Evolutionary conservation across 2,329 filamentous ascomycete genomes (phyloP), one percentile per base, ranked within the genome.

Genomic region (Cryphonectria parasitica): DNA sequence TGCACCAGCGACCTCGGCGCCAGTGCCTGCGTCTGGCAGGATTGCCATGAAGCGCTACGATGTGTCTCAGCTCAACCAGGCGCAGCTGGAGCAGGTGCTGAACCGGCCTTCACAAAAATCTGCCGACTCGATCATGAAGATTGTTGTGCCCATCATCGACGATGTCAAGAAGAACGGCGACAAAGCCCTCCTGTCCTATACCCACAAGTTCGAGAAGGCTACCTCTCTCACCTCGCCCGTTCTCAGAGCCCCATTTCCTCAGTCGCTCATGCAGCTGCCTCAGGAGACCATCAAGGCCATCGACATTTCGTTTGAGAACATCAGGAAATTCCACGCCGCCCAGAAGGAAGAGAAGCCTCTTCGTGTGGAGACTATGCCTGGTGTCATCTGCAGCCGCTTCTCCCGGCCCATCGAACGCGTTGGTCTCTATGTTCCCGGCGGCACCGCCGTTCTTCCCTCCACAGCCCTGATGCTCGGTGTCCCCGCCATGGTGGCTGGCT

Each of bases 391-490:
- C 84, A 97, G 93, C 73, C 93, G 96, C 71, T 98, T 99, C 83
- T 90, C 91, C 17, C 88, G 96, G 28, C 92, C 96, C 0, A 98
- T 99, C 74, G 96, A 98, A 82, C 88, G 94, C 52, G 96, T 99
- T n/a, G 96, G 96, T 74, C 86, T 98, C 7, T 99, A 99, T 81
- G 92, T 99, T 22, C 96, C 96, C 8, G 96, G 96, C 70, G 96
- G 96, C 73, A 99, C 96, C 1, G 96, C 96, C 1, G 96, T 99
- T n/a, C 86, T 99, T 56, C 96, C 96, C 17, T 97, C 94, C 69
- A 98, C 96, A 10, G 96, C 96, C 3, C 91, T 99, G 74, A 99
- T 99, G 96, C 88, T 99, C 68, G 96, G 96, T 78, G 96, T 99
- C 5, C 96, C 96, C 10, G 96, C 96, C 72, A 97, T 97, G 92